Base-by-base conservation (phyloP, 345 rosid species). In the Aquilaria sinensis region DNA sequence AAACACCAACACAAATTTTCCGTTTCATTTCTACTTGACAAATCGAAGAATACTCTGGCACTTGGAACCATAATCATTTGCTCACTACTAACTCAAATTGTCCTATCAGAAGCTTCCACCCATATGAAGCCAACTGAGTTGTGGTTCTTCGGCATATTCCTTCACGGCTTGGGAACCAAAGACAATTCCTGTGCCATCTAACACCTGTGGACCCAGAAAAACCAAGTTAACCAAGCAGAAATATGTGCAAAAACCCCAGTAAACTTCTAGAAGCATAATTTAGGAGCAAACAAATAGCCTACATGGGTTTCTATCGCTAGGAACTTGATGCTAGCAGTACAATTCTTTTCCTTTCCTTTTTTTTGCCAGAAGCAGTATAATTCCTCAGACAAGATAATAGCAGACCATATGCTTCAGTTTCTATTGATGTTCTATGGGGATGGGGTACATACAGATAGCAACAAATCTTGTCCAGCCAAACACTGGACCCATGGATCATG, bases 61-160 rank as follows among this genome's bases (percentile, higher is more conserved):
- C 43, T 37, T 9, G 43, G 5, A 37, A 37, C 43, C 43, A 37
- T 37, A 37, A 37, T 37, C 43, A 37, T 37, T 37, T 37, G 43
- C 7, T 9, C 3, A 37, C 43, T 2, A 37, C 43, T 9, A 59
- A 56, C 68, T 77, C 73, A 82, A 31, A 76, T 46, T 53, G 87
- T 63, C 69, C 89, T 72, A 65, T 88, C 80, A 23, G 53, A 75
- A 80, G 78, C 69, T 74, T 62, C 87, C 86, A 48, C 77, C 74
- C 96, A 89, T 87, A 59, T 89, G 95, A 31, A 90, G 78, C 96
- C 97, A 93, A 56, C 89, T 86, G 0, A 82, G 67, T 51, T 75
- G 88, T 12, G 85, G 62, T 65, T 79, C 85, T 72, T 86, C 82
- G 16, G 70, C 71, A 66, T 73, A 81, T 29, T 84, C 91, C 60